Percentiles rank a stretch among this genome's conserved stretches.
Conservation (phyloP, 2,329 filamentous ascomycete species). For the Plenodomus lindquistii region DNA sequence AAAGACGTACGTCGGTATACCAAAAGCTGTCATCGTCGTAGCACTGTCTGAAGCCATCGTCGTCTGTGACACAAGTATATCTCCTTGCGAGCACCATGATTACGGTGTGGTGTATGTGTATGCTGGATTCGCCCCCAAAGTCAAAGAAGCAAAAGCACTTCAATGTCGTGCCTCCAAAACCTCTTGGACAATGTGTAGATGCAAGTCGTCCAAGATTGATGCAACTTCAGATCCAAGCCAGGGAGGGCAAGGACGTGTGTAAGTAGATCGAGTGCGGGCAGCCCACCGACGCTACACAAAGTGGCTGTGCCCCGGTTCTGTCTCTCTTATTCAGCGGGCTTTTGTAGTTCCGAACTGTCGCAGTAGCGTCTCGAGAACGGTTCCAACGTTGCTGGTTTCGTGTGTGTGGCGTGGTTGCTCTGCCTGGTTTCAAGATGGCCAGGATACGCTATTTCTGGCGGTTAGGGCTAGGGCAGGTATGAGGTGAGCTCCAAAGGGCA, state of each 20-base stretch:
- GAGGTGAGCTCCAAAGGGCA: background rate
- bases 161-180: background rate
- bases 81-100: constrained; percentile 33
- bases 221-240: background rate
- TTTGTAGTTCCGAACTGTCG: background rate
- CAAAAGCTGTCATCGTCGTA: constrained; percentile 38
- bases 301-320: background rate
- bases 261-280: background rate
- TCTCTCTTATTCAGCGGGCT: background rate
- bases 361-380: background rate
- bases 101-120: constrained; percentile 8
- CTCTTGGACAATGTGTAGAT: background rate
- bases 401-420: constrained; percentile 3
- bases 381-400: constrained; percentile 24
- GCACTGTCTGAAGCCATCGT: constrained; percentile 31
- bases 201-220: background rate
- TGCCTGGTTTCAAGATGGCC: constrained; percentile 10
- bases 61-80: constrained; percentile 33
- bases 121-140: background rate
- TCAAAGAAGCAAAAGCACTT: background rate
- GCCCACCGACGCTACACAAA: background rate
- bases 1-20: constrained; percentile 35
- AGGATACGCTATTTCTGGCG: background rate
- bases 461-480: background rate
- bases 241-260: background rate